Base-by-base conservation (phyloP, 495 filamentous ascomycete genomes). In the Aspergillus olivimuriae region DNA sequence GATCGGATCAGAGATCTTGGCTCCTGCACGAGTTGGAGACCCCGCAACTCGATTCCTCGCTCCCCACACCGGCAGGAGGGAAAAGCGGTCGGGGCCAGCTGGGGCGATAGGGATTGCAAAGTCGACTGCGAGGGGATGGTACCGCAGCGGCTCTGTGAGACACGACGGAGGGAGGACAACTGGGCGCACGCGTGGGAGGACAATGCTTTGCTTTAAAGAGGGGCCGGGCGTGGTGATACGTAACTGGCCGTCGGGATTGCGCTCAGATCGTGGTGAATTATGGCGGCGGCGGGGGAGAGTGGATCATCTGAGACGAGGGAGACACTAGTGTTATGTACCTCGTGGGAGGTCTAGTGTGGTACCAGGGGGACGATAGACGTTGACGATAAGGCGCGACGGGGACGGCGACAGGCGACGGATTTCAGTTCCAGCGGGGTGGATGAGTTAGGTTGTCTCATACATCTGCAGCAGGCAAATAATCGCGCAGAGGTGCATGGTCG, bases 1-100 rank as follows among this genome's bases (percentile, higher is more conserved):
- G 42, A 46, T 48, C 43, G 43, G 46, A 51, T 48, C 48, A 46
- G 15, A 46, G 46, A 50, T 56, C 46, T 47, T 56, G 48, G 48
- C 43, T 44, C n/a, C 47, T 51, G 52, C 46, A 52, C 39, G 40
- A 30, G 44, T 48, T 35, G 39, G 43, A 41, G 45, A 49, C 51
- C 51, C 51, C 51, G 46, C 51, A 53, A 40, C 42, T 41, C 11
- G 24, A 18, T 30, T 41, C 33, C 41, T 40, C 38, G 43, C 39
- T 39, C 51, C 44, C 45, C 44, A 55, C 34, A 39, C 43, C 44
- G 6, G 16, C 12, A 12, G 26, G 26, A 32, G 18, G 39, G 7
- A 18, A 18, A 19, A 26, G 33, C 33, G 19, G 10, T 34, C 3
- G 5, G 33, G 33, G 16, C 14, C n/a, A n/a, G n/a, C n/a, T n/a